Evolutionary conservation across 257 asterid species (phyloP), one percentile per base, ranked within the genome.

Genomic region (Solanum corneliomulleri): DNA sequence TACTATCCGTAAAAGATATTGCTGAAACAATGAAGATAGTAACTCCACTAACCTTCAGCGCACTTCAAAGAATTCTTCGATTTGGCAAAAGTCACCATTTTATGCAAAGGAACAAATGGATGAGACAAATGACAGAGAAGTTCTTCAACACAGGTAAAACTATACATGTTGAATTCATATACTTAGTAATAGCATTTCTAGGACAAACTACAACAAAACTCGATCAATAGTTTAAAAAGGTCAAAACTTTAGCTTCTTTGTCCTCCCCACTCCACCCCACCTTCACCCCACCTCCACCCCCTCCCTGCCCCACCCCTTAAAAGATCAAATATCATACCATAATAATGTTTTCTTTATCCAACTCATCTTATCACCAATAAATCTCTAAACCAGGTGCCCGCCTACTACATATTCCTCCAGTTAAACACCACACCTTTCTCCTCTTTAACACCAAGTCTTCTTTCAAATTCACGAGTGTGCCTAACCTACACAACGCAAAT

Each of bases 41-140:
- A 62, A 62, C 58, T 5, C 68, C 64, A 85, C 92, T 80, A 29
- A 92, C 94, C 94, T 89, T 92, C 91, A 49, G 94, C 90, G 8
- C 94, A 91, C 89, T 92, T 92, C 90, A 90, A 88, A 76, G 94
- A 92, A 86, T 92, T 92, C 88, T 92, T 93, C 1, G 93, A 92
- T 85, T 91, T 90, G 27, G 90, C 90, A 86, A 92, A 92, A 35
- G 86, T 90, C 16, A 92, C 86, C 94, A 92, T 92, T n/a, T 85
- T 37, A 13, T 76, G 83, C 60, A 76, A n/a, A 14, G 23, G n/a
- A 41, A 76, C 8, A 2, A 12, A 11, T 76, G 37, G n/a, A 42
- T 76, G 23, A 76, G 37, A 23, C 37, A 42, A 42, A 25, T 41
- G 33, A 13, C 83, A 76, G 6, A 76, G 83, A 42, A 41, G 83